A percentile compares a stretch with the other conserved stretches of the same genome.
Conservation (phyloP, 352 stramenopile species). For the Saprolegnia diclina region DNA sequence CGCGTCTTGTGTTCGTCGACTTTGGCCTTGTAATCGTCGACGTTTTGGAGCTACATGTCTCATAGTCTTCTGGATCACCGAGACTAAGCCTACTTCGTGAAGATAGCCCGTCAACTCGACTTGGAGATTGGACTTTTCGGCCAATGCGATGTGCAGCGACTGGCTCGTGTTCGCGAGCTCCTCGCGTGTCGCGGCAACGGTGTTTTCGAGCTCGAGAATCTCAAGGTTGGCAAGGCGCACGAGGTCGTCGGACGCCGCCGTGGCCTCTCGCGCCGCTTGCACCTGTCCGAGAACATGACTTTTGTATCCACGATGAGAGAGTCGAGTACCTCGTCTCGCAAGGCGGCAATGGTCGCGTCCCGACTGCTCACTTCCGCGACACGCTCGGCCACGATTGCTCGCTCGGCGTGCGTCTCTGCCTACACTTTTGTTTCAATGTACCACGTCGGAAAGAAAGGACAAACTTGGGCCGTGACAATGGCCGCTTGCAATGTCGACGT, state of each 20-base stretch:
- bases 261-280: constrained; percentile 6
- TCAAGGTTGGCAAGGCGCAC: constrained; percentile 58
- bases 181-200: constrained; percentile 53
- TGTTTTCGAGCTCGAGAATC: constrained; percentile 61
- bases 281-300: constrained; percentile 7
- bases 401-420: background rate
- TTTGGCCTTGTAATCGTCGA: background rate
- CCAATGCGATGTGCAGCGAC: constrained; percentile 58
- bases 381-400: background rate
- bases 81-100: background rate
- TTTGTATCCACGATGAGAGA: background rate
- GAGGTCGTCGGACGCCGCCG: constrained; percentile 35
- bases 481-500: constrained; percentile 37
- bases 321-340: background rate
- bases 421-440: background rate
- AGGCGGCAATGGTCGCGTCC: background rate
- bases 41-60: constrained; percentile 11
- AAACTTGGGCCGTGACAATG: constrained; percentile 5
- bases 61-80: background rate
- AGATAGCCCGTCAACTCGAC: constrained; percentile 39
- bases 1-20: constrained; percentile 9
- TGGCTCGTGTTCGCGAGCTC: constrained; percentile 49
- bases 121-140: constrained; percentile 50
- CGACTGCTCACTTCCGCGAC: background rate
- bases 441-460: background rate